These are phyloP conservation scores for Boletus fagicola DNA, from an alignment of 768 basidiomycete species.

Conservation along the genomic window DNA sequence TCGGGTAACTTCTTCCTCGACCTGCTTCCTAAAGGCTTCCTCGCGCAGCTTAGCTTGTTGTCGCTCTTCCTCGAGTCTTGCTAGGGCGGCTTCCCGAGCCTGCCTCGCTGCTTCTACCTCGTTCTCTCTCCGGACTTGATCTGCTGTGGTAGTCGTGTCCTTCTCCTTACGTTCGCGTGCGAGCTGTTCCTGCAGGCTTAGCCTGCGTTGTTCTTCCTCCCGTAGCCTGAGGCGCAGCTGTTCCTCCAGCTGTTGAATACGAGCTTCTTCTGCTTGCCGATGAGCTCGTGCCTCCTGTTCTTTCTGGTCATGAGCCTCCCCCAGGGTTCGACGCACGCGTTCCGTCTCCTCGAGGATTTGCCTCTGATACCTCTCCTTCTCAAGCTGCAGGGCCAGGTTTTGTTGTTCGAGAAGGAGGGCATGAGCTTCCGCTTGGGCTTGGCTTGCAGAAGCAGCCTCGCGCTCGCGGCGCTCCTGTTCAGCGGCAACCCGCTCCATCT, in stretches of 20 bases:
- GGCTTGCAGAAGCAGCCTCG: slow-evolving; percentile 23
- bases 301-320: slow-evolving; percentile 28
- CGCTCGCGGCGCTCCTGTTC: slow-evolving; percentile 28
- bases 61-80: slow-evolving; percentile 29
- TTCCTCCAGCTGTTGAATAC: slow-evolving; percentile 27
- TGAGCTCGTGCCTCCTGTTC: slow-evolving; percentile 20
- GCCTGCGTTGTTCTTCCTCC: slow-evolving; percentile 31
- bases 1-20: slow-evolving; percentile 29
- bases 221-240: slow-evolving; percentile 27
- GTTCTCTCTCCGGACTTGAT: slow-evolving; percentile 17
- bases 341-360: slow-evolving; percentile 27
- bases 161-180: slow-evolving; percentile 22
- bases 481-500: slow-evolving; percentile 24
- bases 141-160: slow-evolving; percentile 14
- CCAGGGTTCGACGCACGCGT: slow-evolving; percentile 24
- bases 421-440: slow-evolving; percentile 29
- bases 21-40: slow-evolving; percentile 21
- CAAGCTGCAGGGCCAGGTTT: slow-evolving; percentile 19
- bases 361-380: slow-evolving; percentile 26
- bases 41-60: slow-evolving; percentile 25
- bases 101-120: slow-evolving; percentile 23
- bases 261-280: slow-evolving; percentile 25
- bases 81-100: slow-evolving; percentile 19
- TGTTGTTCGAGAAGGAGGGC: slow-evolving; percentile 25
- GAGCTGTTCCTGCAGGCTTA: slow-evolving; percentile 28